Evolutionary conservation across 306 rosid species (phyloP), one percentile per base, ranked within the genome.

Genomic region (Delonix regia): DNA sequence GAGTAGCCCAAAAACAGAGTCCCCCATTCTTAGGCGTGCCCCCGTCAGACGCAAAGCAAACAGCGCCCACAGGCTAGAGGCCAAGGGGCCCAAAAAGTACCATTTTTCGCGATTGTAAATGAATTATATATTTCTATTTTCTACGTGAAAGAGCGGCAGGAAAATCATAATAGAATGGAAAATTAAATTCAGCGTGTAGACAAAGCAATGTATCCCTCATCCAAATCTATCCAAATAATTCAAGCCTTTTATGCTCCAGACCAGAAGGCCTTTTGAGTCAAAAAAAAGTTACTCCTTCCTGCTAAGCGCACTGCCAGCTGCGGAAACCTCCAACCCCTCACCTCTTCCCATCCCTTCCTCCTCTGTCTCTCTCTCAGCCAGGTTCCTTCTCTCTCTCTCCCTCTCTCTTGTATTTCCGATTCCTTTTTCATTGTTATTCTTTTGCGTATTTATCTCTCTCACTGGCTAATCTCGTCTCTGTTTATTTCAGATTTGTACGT

Each of bases 401-500:
- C 53, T 76, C 69, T 49, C 70, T 33, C 16, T 0, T 3, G 18
- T 3, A 42, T 56, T 36, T 25, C 22, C 69, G 16, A 27, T 42
- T 47, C 28, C 14, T 64, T 14, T 49, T 14, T 16, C 42, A 49
- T 5, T 22, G 14, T 3, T 14, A 9, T 41, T 69, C 3, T 74
- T 33, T 25, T n/a, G 15, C 48, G 30, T 1, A 63, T 51, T 30
- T 19, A 34, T 36, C 21, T 7, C 27, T 5, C 0, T 18, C 12
- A 21, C 33, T 74, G 39, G 51, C 28, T 75, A 15, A 75, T 56
- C 47, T 51, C n/a, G 75, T 75, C 48, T 47, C 21, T 57, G 25
- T 74, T 24, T 7, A 27, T 16, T 65, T 75, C 72, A 47, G 60
- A 75, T 81, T 81, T 61, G 64, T 10, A 14, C 44, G 2, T 71